Evolutionary conservation across 2,329 filamentous ascomycete species (phyloP), one percentile per base, ranked within the genome.

Genomic region (Dothideomycetes sp.): DNA sequence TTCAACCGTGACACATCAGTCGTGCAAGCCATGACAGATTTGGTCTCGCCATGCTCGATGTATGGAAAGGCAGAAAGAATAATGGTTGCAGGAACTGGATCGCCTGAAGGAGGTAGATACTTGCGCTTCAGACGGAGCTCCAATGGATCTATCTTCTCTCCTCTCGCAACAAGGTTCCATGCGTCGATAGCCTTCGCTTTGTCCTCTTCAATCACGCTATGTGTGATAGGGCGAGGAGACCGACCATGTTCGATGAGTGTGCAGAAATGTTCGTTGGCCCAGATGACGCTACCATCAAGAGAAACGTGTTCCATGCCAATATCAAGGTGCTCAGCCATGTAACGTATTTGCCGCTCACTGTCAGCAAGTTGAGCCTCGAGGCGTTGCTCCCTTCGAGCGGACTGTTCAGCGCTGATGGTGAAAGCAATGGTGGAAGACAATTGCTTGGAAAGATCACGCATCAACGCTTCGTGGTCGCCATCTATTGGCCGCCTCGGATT

Each of bases 141-240:
- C 69, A 50, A 47, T 69, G 68, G 11, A 58, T 54, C 3, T 64
- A 48, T 8, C 54, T 49, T 5, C 55, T 48, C 2, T 63, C 60
- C 3, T 49, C 48, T 0, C 58, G 48, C 12, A 66, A 46, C 3
- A 54, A 51, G 2, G 4, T 55, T 39, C 67, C 67, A 70, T 29
- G 61, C 64, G 1, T 57, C 46, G 5, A 56, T 46, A 43, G 63
- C 56, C 1, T 47, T 48, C 3, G 51, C 19, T 37, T 7, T 39
- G 18, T 63, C 63, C 19, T 51, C 52, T 3, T 62, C 59, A 4
- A 55, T 47, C 19, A 72, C 57, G 10, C 62, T 52, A 5, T 63
- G 54, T 34, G 62, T 57, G 55, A 63, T 70, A 47, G 66, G 61
- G 15, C 65, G 19, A 5, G 14, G n/a, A 2, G 65, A 62, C 15